Conservation (phyloP, 306 rosid genomes). For the Prunus campanulata region DNA sequence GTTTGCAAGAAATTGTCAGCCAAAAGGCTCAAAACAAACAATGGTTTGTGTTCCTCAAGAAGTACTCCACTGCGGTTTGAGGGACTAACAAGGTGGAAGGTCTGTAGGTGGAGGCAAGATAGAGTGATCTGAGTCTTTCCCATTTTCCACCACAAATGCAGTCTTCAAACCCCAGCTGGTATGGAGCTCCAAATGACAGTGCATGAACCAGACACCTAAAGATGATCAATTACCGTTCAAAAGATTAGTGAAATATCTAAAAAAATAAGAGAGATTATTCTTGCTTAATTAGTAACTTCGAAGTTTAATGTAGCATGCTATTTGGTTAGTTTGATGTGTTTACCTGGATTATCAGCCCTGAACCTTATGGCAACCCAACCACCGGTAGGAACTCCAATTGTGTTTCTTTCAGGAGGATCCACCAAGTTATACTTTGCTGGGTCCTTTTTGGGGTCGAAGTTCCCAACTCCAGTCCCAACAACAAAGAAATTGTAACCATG, state of each 20-base stretch:
- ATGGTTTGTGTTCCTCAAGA: neutral
- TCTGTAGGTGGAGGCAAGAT: constrained; percentile 36
- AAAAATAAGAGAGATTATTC: neutral
- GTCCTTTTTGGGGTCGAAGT: constrained; percentile 27
- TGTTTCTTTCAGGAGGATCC: constrained; percentile 37
- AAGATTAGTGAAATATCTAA: neutral
- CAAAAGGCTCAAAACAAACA: constrained; percentile 1
- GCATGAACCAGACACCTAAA: constrained; percentile 42
- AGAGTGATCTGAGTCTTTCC: constrained; percentile 21
- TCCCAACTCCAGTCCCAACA: constrained; percentile 36
- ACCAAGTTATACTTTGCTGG: constrained; percentile 26
- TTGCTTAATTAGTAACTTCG: neutral
- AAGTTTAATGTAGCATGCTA: neutral
- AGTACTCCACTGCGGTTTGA: neutral
- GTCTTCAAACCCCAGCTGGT: constrained; percentile 42
- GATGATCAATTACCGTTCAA: neutral
- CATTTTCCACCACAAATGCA: constrained; percentile 36
- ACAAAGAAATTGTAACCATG: constrained; percentile 39
- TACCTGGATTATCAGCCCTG: constrained; percentile 42
- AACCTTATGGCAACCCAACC: constrained; percentile 41
- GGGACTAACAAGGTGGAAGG: constrained; percentile 33
- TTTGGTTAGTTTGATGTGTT: neutral
- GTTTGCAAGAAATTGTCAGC: neutral
- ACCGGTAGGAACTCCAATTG: constrained; percentile 38
- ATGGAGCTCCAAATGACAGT: constrained; percentile 46